Conservation (phyloP, 1,284 basidiomycete genomes). For the Clitocybe nebularis region DNA sequence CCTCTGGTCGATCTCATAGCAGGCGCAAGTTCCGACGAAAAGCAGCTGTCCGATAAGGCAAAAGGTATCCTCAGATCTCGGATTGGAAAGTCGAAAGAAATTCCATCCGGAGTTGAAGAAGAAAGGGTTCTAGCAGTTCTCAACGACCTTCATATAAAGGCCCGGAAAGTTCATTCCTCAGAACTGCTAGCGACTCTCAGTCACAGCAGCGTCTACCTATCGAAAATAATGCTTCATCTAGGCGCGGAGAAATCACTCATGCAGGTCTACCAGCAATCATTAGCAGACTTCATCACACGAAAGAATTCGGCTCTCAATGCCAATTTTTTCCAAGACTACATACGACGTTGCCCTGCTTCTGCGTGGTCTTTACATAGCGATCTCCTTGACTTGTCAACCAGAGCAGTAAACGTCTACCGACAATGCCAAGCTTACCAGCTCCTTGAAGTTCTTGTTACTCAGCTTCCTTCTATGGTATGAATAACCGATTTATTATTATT, state of each 20-base stretch:
- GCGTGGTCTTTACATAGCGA: constrained; percentile 69
- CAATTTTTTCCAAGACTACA: constrained; percentile 78
- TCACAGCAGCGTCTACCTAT: constrained; percentile 72
- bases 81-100: constrained; percentile 73
- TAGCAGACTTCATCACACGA: constrained; percentile 76
- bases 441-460: constrained; percentile 62
- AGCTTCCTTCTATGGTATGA: constrained; percentile 52
- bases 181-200: constrained; percentile 65
- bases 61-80: constrained; percentile 73
- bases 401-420: constrained; percentile 73
- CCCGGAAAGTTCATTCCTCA: constrained; percentile 62
- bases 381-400: constrained; percentile 50
- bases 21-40: constrained; percentile 68
- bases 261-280: constrained; percentile 61
- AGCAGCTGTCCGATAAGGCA: constrained; percentile 84
- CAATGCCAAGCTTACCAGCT: constrained; percentile 75
- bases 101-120: constrained; percentile 49
- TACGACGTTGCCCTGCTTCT: constrained; percentile 61
- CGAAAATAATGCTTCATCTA: constrained; percentile 51
- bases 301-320: constrained; percentile 78
- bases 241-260: constrained; percentile 43
- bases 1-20: constrained; percentile 77
- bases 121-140: constrained; percentile 48
- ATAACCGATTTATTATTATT: constrained; percentile 6
- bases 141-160: constrained; percentile 69